phyloP scores from a whole-genome alignment of 495 filamentous ascomycete genomes.

The Neurospora sp. region DNA sequence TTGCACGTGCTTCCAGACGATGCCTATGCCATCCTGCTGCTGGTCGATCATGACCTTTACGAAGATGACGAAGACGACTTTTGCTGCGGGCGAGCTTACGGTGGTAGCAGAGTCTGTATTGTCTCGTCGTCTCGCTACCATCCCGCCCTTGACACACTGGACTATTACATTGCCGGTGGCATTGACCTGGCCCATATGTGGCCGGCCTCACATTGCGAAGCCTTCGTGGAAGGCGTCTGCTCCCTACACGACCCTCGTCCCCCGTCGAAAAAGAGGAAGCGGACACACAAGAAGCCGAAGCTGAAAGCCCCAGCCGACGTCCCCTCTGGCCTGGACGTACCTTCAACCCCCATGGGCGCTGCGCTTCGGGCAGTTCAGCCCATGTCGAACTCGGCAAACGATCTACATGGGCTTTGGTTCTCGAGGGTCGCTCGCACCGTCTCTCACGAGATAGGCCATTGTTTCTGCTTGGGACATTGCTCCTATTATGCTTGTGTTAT shows the following conservation, averaged over 20 bases:
- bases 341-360: slow-evolving; percentile 1
- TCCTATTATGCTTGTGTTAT: slow-evolving; percentile 61
- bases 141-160: slow-evolving; percentile 36
- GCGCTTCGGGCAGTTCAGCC: slow-evolving; percentile 8
- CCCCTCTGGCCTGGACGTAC: neutral
- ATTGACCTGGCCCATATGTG: slow-evolving; percentile 48
- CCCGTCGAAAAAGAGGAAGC: neutral
- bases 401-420: slow-evolving; percentile 39
- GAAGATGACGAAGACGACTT: slow-evolving; percentile 60
- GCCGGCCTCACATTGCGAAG: slow-evolving; percentile 51
- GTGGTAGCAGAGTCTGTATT: slow-evolving; percentile 48
- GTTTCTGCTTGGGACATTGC: slow-evolving; percentile 56
- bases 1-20: slow-evolving; percentile 46
- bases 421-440: slow-evolving; percentile 46
- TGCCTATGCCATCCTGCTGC: slow-evolving; percentile 48
- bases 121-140: slow-evolving; percentile 52
- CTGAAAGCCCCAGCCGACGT: neutral
- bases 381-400: slow-evolving; percentile 2
- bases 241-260: neutral
- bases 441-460: slow-evolving; percentile 57
- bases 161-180: slow-evolving; percentile 8
- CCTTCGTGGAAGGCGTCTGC: slow-evolving; percentile 33
- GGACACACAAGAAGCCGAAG: slow-evolving; percentile 1
- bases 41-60: slow-evolving; percentile 54
- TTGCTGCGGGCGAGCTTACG: slow-evolving; percentile 58